Evolutionary conservation across 768 basidiomycete genomes (phyloP), one percentile per base, ranked within the genome.

Genomic region (Clavulina sp.): DNA sequence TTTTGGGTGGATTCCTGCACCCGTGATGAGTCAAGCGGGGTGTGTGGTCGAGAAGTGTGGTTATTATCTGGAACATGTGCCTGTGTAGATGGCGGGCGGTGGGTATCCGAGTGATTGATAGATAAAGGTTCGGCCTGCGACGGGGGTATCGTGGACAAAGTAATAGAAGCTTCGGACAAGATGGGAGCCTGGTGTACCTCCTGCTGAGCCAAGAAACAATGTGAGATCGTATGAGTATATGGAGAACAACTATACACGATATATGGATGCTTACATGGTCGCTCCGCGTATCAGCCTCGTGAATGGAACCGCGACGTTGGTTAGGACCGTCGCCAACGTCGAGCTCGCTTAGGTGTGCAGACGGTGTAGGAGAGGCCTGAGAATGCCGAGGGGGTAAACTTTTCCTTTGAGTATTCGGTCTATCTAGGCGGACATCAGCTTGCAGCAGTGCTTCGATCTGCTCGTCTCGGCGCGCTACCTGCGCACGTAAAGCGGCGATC

Each of bases 401-500:
- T 38, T 38, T 21, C 36, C 36, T 21, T 21, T 21, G 36, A 38
- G 36, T 38, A 13, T 38, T 21, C 36, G 36, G 36, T 38, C 36
- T 38, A 13, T 13, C 36, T 38, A 13, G 32, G 19, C 28, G n/a
- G 28, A 29, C 18, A 18, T 41, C 52, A 33, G 28, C 29, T 4
- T n/a, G 41, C 4, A 52, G 29, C 28, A 23, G 31, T 21, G 43
- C 34, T 38, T 52, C 47, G 23, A 52, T 31, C 33, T 52, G 47
- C 5, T 30, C 44, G 4, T 52, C 52, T 13, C 52, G 43, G 18
- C 52, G 52, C 2, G 52, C 46, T n/a, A 52, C 16, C 21, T 48
- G 43, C 3, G 52, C 52, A 18, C 43, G 43, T 1, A 52, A 32
- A n/a, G 40, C 18, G 26, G 43, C 52, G 16, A 52, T 52, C 52